Evolutionary conservation across 2,329 filamentous ascomycete species (phyloP).

Genomic region (Neodidymelliopsis sp.): DNA sequence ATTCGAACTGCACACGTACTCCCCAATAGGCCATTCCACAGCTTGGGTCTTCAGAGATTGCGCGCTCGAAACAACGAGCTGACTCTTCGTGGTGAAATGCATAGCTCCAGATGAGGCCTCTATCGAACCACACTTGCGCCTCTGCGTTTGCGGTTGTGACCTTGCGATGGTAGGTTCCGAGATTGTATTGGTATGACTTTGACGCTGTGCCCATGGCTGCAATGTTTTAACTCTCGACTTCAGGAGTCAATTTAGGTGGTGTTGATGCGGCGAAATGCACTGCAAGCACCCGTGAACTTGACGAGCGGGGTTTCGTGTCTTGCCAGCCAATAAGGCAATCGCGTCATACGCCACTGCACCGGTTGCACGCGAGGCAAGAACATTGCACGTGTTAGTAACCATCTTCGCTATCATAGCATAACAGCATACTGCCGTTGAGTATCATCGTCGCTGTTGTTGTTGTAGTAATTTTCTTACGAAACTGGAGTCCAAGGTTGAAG

Average conservation of each 20-base stretch:
- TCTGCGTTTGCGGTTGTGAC: constrained; percentile 61
- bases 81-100: constrained; percentile 80
- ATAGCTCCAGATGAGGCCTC: constrained; percentile 76
- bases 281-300: background rate
- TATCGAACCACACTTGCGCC: constrained; percentile 73
- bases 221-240: background rate
- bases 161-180: constrained; percentile 65
- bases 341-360: constrained; percentile 4
- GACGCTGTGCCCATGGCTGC: constrained; percentile 10
- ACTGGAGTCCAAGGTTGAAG: background rate
- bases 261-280: background rate
- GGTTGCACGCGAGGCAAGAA: background rate
- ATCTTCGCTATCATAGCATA: too few relatives aligned
- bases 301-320: constrained; percentile 15
- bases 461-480: background rate
- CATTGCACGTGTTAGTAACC: background rate
- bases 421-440: background rate
- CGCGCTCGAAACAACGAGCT: constrained; percentile 67
- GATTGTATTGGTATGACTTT: constrained; percentile 56
- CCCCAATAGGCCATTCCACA: constrained; percentile 75
- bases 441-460: background rate
- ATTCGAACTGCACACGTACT: constrained; percentile 24
- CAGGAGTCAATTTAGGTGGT: background rate
- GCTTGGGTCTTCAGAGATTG: constrained; percentile 60
- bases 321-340: constrained; percentile 13